Percentiles rank a stretch among this genome's conserved stretches.
These are phyloP conservation scores for Phytophthora tentaculata DNA, from an alignment of 352 stramenopile species.

Conservation along the genomic window DNA sequence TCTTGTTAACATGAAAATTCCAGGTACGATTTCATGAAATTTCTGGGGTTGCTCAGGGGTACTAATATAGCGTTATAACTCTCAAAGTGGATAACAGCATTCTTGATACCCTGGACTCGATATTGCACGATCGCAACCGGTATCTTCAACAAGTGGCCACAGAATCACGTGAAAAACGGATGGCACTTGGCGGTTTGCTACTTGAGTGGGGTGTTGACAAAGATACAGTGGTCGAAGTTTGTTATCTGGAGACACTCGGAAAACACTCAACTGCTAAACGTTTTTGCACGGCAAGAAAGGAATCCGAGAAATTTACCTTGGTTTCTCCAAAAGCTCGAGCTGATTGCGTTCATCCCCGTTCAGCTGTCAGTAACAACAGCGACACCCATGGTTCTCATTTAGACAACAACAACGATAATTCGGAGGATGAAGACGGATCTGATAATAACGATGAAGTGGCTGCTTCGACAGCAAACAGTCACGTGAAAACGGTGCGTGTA, in stretches of 20 bases:
- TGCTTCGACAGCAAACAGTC: conserved; percentile 13
- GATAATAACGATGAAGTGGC: conserved; percentile 12
- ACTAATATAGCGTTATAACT: not conserved
- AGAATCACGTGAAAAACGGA: conserved; percentile 46
- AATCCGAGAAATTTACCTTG: conserved; percentile 14
- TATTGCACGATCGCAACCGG: conserved; percentile 30
- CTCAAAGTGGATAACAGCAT: conserved; percentile 25
- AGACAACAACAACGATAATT: conserved; percentile 12
- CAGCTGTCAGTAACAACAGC: not conserved
- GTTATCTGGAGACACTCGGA: conserved; percentile 26
- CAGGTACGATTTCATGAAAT: conserved; percentile 20
- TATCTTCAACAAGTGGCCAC: conserved; percentile 46
- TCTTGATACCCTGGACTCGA: conserved; percentile 26
- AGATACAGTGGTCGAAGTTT: conserved; percentile 62
- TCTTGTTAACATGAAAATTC: conserved; percentile 39
- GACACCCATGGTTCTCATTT: not conserved
- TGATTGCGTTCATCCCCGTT: conserved; percentile 11
- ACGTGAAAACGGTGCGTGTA: conserved; percentile 51
- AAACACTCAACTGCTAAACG: not conserved
- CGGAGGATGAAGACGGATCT: conserved; percentile 22
- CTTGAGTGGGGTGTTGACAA: conserved; percentile 62
- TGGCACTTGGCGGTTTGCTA: conserved; percentile 54
- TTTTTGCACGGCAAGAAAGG: not conserved
- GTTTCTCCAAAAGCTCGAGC: conserved; percentile 21
- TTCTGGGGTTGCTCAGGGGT: not conserved